Evolutionary conservation across 2,329 filamentous ascomycete genomes (phyloP).

Genomic region (Xenoacremonium recifei): DNA sequence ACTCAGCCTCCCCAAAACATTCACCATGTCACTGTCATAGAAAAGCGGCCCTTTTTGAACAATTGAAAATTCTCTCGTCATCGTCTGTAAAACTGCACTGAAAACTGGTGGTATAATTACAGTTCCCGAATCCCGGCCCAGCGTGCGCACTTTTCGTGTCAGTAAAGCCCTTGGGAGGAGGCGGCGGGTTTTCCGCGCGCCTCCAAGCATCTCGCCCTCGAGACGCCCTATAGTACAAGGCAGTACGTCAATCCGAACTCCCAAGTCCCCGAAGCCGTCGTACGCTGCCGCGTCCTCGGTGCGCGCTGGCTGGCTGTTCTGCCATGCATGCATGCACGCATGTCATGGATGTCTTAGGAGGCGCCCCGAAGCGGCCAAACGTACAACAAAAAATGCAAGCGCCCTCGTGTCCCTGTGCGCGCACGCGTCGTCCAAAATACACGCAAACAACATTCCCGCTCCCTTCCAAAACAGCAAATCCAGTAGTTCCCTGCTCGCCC

Average conservation of each 20-base stretch:
- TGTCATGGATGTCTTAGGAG: slow-evolving; percentile 14
- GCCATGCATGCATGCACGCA: slow-evolving; percentile 14
- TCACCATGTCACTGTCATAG: no score
- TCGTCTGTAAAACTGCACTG: slow-evolving; percentile 6
- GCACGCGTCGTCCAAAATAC: slow-evolving; percentile 25
- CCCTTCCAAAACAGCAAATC: slow-evolving; percentile 10
- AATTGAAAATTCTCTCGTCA: slow-evolving; percentile 1
- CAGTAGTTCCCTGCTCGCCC: slow-evolving; percentile 25
- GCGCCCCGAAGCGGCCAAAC: slow-evolving; percentile 16
- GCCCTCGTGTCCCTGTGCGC: slow-evolving; percentile 15
- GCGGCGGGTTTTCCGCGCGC: no score
- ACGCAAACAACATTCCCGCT: slow-evolving; percentile 11
- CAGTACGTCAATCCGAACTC: no score
- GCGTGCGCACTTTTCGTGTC: slow-evolving; percentile 13
- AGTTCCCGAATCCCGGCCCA: slow-evolving; percentile 9
- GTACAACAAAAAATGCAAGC: slow-evolving; percentile 16
- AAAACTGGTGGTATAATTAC: slow-evolving; percentile 23
- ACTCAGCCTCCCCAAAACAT: slow-evolving; percentile 1
- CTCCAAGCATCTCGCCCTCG: no score
- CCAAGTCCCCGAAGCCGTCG: no score
- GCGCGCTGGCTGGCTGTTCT: slow-evolving; percentile 17
- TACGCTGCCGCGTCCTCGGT: no score
- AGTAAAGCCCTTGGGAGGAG: no score
- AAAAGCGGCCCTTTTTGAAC: no score
- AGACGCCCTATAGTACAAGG: no score